phyloP scores from a whole-genome alignment of 169 alveolate species.

The Eimeria tenella region DNA sequence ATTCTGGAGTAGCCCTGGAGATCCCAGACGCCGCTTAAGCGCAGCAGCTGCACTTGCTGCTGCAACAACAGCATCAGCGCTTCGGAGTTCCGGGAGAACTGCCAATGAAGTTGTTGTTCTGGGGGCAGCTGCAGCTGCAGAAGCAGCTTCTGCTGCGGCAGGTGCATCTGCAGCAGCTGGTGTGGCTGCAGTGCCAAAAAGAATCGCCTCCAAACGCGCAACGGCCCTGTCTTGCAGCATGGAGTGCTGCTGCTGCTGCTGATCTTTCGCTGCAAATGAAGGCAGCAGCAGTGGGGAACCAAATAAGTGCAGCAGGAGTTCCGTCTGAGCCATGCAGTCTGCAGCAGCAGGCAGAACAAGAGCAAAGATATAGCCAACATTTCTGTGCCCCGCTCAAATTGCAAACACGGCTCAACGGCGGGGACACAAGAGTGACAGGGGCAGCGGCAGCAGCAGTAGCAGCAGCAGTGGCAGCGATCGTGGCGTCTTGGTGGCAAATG shows the following conservation, averaged over 20 bases:
- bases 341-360: background rate
- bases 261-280: background rate
- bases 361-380: too few species aligned
- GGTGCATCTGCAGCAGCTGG: slow-evolving; percentile 16
- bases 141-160: background rate
- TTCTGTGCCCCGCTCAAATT: too few species aligned
- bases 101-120: background rate
- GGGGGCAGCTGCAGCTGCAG: slow-evolving; percentile 9
- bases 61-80: background rate
- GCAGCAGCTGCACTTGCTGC: slow-evolving; percentile 20
- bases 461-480: background rate
- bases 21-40: background rate
- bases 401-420: background rate
- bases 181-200: background rate
- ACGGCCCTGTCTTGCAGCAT: background rate
- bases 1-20: background rate
- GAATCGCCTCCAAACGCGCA: background rate
- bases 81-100: background rate
- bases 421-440: background rate
- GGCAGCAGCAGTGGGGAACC: slow-evolving; percentile 39
- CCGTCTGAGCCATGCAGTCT: slow-evolving; percentile 23
- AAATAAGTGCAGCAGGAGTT: slow-evolving; percentile 11
- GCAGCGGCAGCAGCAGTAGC: slow-evolving; percentile 2
- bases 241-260: slow-evolving; percentile 20
- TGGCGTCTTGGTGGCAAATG: background rate